Base-by-base conservation (phyloP, 2,329 filamentous ascomycete species). In the Pseudogymnoascus sp. region DNA sequence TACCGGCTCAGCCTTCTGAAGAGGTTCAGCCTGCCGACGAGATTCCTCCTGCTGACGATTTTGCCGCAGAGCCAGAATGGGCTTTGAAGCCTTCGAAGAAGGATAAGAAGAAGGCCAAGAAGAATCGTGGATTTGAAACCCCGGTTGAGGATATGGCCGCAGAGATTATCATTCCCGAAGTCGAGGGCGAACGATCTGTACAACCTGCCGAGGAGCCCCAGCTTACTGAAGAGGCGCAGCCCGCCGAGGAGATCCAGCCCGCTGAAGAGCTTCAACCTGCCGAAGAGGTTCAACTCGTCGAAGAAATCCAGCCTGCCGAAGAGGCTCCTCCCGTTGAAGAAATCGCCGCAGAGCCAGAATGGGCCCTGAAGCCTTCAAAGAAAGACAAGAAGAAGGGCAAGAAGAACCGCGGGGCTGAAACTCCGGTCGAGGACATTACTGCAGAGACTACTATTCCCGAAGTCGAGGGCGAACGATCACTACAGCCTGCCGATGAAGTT, bases 361-460 rank as follows among this genome's bases (percentile, higher is more conserved):
- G 33, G 59, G 33, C 59, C 5, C n/a, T 40, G 7, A 45, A 60
- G 9, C 37, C 39, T 29, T 64, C 62, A 61, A 58, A 29, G 27
- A 66, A 64, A 45, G 60, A 67, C 39, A 65, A 65, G 55, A 68
- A 79, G 70, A 77, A 79, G 69, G 64, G 39, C 36, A 39, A 59
- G 31, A 59, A 36, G 18, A 15, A 6, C n/a, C 35, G 31, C 12
- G 55, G 21, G 5, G 21, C 9, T 6, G 12, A 7, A 13, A 5
- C 18, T 13, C 29, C 29, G 4, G 48, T 59, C 10, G 25, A 31
- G n/a, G 58, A 18, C 15, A 21, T 12, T 10, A 5, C 13, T 21
- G 15, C 5, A 10, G 25, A 27, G n/a, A 25, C 29, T n/a, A 10
- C 15, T 27, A 3, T 35, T 21, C 27, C 21, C 35, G 58, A 27